Conservation (phyloP, 768 basidiomycete species). For the Mycena rebaudengoi region DNA sequence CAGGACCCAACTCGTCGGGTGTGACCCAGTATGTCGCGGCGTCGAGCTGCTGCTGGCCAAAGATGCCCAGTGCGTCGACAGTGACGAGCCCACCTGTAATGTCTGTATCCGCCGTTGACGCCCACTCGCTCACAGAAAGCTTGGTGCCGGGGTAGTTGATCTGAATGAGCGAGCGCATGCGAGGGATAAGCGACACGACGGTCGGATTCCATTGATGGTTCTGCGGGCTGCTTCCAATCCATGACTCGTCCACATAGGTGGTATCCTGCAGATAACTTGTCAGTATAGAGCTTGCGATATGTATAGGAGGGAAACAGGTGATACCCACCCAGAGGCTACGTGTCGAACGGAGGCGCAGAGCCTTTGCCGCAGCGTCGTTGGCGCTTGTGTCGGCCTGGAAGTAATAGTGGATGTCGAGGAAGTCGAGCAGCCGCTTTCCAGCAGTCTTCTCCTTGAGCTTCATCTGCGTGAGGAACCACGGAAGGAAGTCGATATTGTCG, state of each 20-base stretch:
- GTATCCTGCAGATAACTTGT: slow-evolving; percentile 51
- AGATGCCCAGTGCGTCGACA: slow-evolving; percentile 61
- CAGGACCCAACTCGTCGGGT: slow-evolving; percentile 55
- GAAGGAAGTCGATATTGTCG: slow-evolving; percentile 60
- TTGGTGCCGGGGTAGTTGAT: slow-evolving; percentile 63
- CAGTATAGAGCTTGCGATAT: too few relatives aligned
- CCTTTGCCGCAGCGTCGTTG: slow-evolving; percentile 60
- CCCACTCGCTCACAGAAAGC: slow-evolving; percentile 63
- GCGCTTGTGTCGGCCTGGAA: slow-evolving; percentile 61
- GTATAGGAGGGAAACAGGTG: neutral
- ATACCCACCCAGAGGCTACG: slow-evolving; percentile 58
- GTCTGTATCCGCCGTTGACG: slow-evolving; percentile 56
- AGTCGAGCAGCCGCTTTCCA: slow-evolving; percentile 59
- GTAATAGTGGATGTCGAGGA: slow-evolving; percentile 66
- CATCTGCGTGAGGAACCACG: slow-evolving; percentile 65
- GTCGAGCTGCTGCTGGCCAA: slow-evolving; percentile 57
- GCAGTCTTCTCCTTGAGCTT: slow-evolving; percentile 41
- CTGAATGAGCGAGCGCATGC: slow-evolving; percentile 57
- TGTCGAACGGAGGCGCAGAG: slow-evolving; percentile 56
- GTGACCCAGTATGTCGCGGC: slow-evolving; percentile 63
- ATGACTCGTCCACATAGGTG: slow-evolving; percentile 63
- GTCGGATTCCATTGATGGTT: slow-evolving; percentile 58
- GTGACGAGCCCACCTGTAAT: slow-evolving; percentile 62
- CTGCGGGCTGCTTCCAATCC: slow-evolving; percentile 52
- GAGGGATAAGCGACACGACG: slow-evolving; percentile 55